phyloP scores from a whole-genome alignment of 495 filamentous ascomycete genomes.

The Emericellopsis terricola region DNA sequence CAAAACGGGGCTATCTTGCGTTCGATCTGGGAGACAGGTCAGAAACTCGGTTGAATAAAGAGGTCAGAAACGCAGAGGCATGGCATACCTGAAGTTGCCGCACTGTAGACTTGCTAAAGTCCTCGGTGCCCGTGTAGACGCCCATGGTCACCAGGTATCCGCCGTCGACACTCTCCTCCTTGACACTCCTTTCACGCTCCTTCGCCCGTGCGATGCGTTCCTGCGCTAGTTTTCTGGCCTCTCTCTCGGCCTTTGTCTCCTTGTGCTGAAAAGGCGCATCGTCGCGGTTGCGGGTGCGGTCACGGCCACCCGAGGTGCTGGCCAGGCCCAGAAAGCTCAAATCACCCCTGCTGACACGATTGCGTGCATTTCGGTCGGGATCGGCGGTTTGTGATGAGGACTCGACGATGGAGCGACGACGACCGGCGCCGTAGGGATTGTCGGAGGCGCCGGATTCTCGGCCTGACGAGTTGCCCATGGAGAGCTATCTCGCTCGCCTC shows the following conservation, averaged over 20 bases:
- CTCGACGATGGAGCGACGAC: constrained; percentile 16
- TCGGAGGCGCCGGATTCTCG: constrained; percentile 34
- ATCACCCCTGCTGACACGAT: constrained; percentile 11
- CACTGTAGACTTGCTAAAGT: constrained; percentile 81
- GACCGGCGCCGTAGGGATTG: constrained; percentile 21
- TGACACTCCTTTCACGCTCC: constrained; percentile 84
- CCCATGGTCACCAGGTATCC: constrained; percentile 91
- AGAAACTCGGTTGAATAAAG: constrained; percentile 1
- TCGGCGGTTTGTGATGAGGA: constrained; percentile 14
- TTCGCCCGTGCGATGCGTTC: constrained; percentile 54
- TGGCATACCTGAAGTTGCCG: constrained; percentile 72
- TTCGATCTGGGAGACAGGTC: constrained; percentile 49
- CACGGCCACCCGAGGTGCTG: constrained; percentile 3
- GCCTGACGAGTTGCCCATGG: constrained; percentile 46
- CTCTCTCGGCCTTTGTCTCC: constrained; percentile 83
- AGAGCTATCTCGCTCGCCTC: too few species aligned
- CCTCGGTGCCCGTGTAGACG: constrained; percentile 78
- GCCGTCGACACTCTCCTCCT: constrained; percentile 84
- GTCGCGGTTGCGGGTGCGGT: constrained; percentile 7
- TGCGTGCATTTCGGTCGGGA: constrained; percentile 18
- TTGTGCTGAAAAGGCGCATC: constrained; percentile 33
- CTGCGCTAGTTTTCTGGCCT: constrained; percentile 67
- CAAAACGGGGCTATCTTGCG: constrained; percentile 86
- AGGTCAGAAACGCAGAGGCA: background rate
- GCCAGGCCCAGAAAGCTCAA: constrained; percentile 9